These are phyloP conservation scores for Pleurotus platypus DNA, from an alignment of 768 basidiomycete genomes.

Conservation along the genomic window DNA sequence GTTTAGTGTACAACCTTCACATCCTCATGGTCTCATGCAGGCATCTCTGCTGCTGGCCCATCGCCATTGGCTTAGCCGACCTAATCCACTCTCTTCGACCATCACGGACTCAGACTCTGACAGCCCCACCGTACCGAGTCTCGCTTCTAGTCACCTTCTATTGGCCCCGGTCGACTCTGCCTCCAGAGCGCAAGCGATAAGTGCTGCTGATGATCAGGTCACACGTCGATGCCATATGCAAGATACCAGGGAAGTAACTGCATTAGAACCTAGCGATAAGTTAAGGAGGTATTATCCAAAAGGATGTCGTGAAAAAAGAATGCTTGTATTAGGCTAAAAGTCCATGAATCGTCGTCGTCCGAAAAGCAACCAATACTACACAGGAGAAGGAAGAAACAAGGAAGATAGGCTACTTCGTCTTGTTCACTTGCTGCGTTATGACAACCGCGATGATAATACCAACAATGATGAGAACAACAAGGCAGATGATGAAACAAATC, in stretches of 20 bases:
- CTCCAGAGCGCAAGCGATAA: too few relatives aligned
- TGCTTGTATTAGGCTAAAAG: conserved; percentile 1
- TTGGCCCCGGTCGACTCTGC: too few relatives aligned
- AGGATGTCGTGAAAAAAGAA: not conserved
- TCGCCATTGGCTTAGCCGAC: not conserved
- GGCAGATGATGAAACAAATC: conserved; percentile 84
- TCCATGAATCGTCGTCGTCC: conserved; percentile 1
- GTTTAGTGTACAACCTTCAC: too few relatives aligned
- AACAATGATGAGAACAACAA: conserved; percentile 65
- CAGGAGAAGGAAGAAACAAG: conserved; percentile 10
- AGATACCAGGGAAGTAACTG: not conserved
- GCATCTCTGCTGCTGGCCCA: not conserved
- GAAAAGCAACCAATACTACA: conserved; percentile 3
- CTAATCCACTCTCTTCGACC: not conserved
- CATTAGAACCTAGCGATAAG: not conserved
- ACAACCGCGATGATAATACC: conserved; percentile 62
- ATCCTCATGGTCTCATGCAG: too few relatives aligned
- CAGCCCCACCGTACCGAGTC: too few relatives aligned
- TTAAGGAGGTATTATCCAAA: conserved; percentile 2
- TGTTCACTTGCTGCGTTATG: conserved; percentile 40
- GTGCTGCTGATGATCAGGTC: too few relatives aligned
- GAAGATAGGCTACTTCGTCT: conserved; percentile 22
- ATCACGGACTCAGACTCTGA: not conserved
- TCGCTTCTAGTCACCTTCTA: too few relatives aligned
- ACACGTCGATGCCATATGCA: not conserved